Evolutionary conservation across 2,329 filamentous ascomycete species (phyloP), one percentile per base, ranked within the genome.

Genomic region (Calonectria crousiana): DNA sequence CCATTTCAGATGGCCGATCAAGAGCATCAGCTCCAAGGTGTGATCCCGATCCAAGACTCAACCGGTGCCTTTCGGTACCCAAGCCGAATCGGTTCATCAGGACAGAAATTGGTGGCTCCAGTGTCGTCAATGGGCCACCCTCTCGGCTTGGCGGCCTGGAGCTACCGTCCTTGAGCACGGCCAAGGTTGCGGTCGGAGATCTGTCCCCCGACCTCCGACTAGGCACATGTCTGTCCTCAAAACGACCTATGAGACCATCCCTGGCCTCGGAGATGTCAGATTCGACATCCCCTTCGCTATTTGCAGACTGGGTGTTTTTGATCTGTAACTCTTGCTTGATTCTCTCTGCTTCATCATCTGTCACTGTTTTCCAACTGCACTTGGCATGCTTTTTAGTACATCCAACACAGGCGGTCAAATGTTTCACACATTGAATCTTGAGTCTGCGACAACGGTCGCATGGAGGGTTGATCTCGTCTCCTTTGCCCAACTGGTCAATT

Each of bases 311-410:
- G 14, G 73, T 74, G 26, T 66, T 72, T 60, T 77, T 78, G 20
- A 75, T 64, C 3, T 80, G 80, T 75, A 83, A 77, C 28, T 84
- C 82, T 26, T 76, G 72, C 49, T 77, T 81, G n/a, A 85, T 67
- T 13, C 74, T 67, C 32, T 80, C 80, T 34, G 87, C 80, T 74
- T 98, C 95, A 4, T 93, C 93, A 38, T 95, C 92, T 20, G 91
- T 92, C n/a, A 97, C 91, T 56, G 94, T 92, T 78, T 93, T 94
- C 95, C 95, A 98, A 18, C 92, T 93, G 83, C 95, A 98, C 80
- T 95, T 96, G 26, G 95, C 95, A 82, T 98, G 95, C 83, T 97
- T 97, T 83, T 95, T 96, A 0, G 95, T 97, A 83, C 95, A 98
- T 28, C 95, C 95, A 83, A 93, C 92, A 81, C 95, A 98, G 11